Percentiles rank a stretch among this genome's conserved stretches.
Conservation (phyloP, 208 protist genomes). For the Acanthamoeba lenticulata region DNA sequence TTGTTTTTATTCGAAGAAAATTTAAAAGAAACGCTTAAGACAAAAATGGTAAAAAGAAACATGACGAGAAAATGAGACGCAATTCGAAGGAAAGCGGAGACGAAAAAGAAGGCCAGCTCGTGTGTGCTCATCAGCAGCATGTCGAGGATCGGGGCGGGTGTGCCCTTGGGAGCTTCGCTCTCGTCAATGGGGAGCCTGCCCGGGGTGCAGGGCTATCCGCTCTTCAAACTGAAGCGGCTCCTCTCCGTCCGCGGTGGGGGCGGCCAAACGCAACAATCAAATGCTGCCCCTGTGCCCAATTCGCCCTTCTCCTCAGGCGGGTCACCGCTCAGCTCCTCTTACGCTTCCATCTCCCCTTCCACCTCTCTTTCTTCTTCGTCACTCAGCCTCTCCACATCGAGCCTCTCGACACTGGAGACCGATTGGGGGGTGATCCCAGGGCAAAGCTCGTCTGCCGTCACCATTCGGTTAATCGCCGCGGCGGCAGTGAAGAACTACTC, state of each 20-base stretch:
- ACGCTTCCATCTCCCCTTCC: not conserved
- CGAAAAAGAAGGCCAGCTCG: no score
- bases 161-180: not conserved
- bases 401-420: not conserved
- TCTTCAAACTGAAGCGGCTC: slow-evolving; percentile 5
- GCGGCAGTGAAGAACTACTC: not conserved
- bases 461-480: not conserved
- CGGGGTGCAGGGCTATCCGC: not conserved
- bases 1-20: no score
- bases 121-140: no score
- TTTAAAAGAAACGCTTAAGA: not conserved
- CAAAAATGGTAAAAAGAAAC: no score
- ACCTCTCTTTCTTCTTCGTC: not conserved
- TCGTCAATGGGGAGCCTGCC: not conserved
- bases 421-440: not conserved
- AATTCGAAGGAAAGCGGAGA: not conserved
- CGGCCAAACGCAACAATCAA: not conserved
- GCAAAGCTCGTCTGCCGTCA: not conserved
- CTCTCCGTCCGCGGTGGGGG: not conserved
- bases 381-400: not conserved
- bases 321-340: not conserved
- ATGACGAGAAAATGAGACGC: not conserved
- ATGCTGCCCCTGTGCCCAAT: not conserved
- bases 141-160: not conserved
- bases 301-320: not conserved